A percentile compares a stretch with the other conserved stretches of the same genome.
These are phyloP conservation scores for Inonotus obliquus DNA, from an alignment of 1,284 basidiomycete genomes.

Conservation along the genomic window DNA sequence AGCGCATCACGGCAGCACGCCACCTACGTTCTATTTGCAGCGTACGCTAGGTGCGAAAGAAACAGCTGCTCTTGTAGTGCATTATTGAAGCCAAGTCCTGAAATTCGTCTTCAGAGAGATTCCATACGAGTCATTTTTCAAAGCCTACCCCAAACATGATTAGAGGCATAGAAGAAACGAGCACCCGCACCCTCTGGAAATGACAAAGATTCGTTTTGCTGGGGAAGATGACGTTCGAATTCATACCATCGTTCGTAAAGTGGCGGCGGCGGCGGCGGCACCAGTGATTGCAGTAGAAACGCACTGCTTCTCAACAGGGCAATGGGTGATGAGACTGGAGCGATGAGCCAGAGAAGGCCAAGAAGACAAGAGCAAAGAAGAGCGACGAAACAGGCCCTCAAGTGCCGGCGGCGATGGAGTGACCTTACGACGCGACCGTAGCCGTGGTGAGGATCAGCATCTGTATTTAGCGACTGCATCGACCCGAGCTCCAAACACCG, in stretches of 20 bases:
- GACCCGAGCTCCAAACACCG: background rate
- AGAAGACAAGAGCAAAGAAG: background rate
- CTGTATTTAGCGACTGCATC: background rate
- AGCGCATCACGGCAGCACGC: background rate
- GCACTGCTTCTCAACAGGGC: background rate
- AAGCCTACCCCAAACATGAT: slow-evolving; percentile 16
- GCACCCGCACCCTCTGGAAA: slow-evolving; percentile 15
- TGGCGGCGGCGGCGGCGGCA: background rate
- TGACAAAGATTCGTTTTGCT: slow-evolving; percentile 15
- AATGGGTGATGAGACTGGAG: background rate
- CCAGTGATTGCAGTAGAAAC: background rate
- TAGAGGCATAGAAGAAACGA: slow-evolving; percentile 12
- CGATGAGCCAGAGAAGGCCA: background rate
- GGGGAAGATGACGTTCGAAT: slow-evolving; percentile 10
- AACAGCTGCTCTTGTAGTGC: slow-evolving; percentile 17
- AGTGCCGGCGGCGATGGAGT: slow-evolving; percentile 4
- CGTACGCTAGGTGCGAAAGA: slow-evolving; percentile 19
- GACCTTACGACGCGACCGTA: background rate
- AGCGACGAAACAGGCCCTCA: slow-evolving; percentile 1
- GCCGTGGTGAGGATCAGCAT: background rate
- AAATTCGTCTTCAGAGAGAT: background rate
- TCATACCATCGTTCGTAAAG: slow-evolving; percentile 14
- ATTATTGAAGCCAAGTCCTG: slow-evolving; percentile 13
- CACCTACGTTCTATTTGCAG: slow-evolving; percentile 17
- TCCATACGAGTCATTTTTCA: too few relatives aligned